Conservation (phyloP, 75 land plant genomes). For the Selaginella tamariscina region DNA sequence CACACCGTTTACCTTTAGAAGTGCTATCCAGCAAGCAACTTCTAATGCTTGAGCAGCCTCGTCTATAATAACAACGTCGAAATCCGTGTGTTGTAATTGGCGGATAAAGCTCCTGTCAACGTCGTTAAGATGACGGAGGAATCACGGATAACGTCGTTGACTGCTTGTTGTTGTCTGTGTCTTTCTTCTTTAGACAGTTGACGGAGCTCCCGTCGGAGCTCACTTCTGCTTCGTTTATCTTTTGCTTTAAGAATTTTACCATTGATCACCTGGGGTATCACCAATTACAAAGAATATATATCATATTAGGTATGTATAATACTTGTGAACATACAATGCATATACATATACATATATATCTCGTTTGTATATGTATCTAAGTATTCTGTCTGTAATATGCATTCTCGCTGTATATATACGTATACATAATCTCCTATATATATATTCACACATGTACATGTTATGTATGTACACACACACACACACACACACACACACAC, state of each 20-base stretch:
- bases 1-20: conserved; percentile 53
- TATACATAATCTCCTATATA: no score
- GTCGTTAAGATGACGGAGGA: conserved; percentile 85
- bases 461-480: no score
- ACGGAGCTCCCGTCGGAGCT: conserved; percentile 73
- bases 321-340: not conserved
- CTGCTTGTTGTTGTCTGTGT: conserved; percentile 86
- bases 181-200: conserved; percentile 86
- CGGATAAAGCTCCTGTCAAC: conserved; percentile 73
- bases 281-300: not conserved
- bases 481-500: no score
- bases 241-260: conserved; percentile 74
- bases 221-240: conserved; percentile 66
- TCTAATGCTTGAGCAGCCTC: conserved; percentile 98
- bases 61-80: conserved; percentile 94
- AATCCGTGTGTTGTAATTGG: conserved; percentile 50
- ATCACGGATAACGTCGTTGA: conserved; percentile 76
- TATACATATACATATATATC: no score
- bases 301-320: not conserved
- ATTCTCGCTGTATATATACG: no score
- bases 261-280: conserved; percentile 67
- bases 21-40: conserved; percentile 91
- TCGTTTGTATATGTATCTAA: no score
- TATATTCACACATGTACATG: no score
- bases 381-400: no score